phyloP scores from a whole-genome alignment of 179 eudicot species.

The Beta lomatogona region DNA sequence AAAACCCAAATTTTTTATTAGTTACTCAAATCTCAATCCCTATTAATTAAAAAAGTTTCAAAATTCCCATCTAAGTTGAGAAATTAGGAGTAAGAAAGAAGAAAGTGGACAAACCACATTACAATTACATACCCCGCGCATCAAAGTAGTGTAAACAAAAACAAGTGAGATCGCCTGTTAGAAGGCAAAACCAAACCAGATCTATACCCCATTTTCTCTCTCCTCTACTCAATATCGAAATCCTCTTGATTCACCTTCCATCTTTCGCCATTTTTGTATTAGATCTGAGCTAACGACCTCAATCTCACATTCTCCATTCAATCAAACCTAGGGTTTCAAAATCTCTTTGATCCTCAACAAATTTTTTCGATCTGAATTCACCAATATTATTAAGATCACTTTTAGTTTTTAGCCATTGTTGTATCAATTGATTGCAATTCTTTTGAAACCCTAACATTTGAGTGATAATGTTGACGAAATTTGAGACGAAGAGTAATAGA shows the following conservation, averaged over 20 bases:
- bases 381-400: background rate
- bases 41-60: no score
- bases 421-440: conserved; percentile 1
- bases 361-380: background rate
- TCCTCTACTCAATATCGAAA: conserved; percentile 7
- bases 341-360: background rate
- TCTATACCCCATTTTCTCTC: background rate
- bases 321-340: conserved; percentile 19
- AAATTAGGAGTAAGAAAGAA: no score
- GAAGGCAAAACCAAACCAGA: conserved; percentile 14
- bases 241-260: conserved; percentile 11
- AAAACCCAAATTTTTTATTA: no score
- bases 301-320: conserved; percentile 6
- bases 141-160: background rate
- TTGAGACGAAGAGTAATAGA: conserved; percentile 87
- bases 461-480: conserved; percentile 70
- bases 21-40: no score
- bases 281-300: conserved; percentile 23
- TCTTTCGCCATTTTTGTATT: conserved; percentile 5
- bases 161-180: conserved; percentile 1
- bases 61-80: no score
- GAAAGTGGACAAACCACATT: background rate
- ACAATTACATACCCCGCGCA: conserved; percentile 19
- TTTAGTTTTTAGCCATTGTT: background rate
- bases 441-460: background rate